Conservation (phyloP, 1,284 basidiomycete species). For the Pulchroboletus neoregius region DNA sequence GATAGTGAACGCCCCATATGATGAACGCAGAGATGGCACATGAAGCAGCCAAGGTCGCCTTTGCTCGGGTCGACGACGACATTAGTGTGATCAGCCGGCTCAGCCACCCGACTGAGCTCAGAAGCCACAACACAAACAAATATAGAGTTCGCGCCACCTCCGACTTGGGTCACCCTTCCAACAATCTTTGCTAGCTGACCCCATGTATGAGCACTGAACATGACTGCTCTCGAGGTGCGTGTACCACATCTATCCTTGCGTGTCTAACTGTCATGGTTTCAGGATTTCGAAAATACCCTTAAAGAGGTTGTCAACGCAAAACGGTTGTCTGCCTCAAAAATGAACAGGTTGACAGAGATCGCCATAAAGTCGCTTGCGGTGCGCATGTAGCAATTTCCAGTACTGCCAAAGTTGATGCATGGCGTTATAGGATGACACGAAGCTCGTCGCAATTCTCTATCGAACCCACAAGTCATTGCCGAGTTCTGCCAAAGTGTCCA, state of each 20-base stretch:
- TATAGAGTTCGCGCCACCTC: conserved; percentile 15
- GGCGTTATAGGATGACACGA: conserved; percentile 65
- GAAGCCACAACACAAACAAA: conserved; percentile 30
- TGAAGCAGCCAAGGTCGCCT: conserved; percentile 71
- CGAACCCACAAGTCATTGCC: conserved; percentile 78
- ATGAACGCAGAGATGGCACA: conserved; percentile 64
- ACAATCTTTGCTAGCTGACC: conserved; percentile 7
- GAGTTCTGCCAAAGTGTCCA: conserved; percentile 66
- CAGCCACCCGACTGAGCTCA: conserved; percentile 16
- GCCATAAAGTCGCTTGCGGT: conserved; percentile 74
- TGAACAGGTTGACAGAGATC: conserved; percentile 68
- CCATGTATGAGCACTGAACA: conserved; percentile 24
- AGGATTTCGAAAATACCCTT: conserved; percentile 77
- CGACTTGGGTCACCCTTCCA: conserved; percentile 2
- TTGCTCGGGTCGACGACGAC: conserved; percentile 67
- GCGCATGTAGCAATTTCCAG: conserved; percentile 26
- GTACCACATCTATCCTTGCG: neutral
- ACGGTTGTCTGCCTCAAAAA: conserved; percentile 80
- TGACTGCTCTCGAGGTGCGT: conserved; percentile 29
- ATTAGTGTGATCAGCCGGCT: neutral
- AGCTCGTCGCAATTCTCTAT: conserved; percentile 80
- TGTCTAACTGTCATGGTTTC: conserved; percentile 10
- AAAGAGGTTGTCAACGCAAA: conserved; percentile 78
- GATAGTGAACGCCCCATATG: conserved; percentile 89
- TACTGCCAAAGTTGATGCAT: conserved; percentile 5